These are phyloP conservation scores for Scleroderma citrinum DNA, from an alignment of 768 basidiomycete species.

Conservation along the genomic window DNA sequence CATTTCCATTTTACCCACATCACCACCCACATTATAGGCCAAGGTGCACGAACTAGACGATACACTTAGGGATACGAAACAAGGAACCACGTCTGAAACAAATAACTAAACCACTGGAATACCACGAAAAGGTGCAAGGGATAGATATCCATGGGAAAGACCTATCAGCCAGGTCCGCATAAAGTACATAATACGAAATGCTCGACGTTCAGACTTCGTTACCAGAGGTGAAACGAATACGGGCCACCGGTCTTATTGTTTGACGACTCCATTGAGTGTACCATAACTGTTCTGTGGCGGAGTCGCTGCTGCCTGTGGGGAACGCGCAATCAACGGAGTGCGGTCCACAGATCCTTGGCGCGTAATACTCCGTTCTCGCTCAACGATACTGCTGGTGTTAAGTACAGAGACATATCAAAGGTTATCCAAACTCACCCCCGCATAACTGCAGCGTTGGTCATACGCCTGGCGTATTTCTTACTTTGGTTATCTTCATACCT, in stretches of 20 bases:
- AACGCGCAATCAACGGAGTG: constrained; percentile 28
- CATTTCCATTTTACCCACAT: not conserved
- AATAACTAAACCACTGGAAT: not conserved
- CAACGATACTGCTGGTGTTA: constrained; percentile 43
- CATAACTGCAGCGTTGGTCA: constrained; percentile 73
- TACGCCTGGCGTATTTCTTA: constrained; percentile 65
- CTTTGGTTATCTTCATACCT: constrained; percentile 82
- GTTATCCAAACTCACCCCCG: constrained; percentile 44
- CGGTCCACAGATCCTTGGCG: constrained; percentile 28
- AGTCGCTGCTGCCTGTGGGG: not conserved
- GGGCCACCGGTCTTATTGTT: not conserved
- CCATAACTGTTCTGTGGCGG: not conserved
- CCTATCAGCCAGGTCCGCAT: not conserved
- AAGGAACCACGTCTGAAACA: not conserved
- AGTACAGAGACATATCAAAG: not conserved
- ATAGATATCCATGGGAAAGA: not conserved
- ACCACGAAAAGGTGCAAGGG: not conserved
- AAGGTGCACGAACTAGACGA: constrained; percentile 2
- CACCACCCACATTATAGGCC: not conserved
- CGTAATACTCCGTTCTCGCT: constrained; percentile 38
- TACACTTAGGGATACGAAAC: not conserved
- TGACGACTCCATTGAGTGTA: not conserved
- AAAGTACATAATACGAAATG: not conserved
- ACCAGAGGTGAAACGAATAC: not conserved
- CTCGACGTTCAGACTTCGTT: too few species aligned